These are phyloP conservation scores for Suhomyces kilbournensis DNA, from an alignment of 805 yeast genomes.

Conservation along the genomic window DNA sequence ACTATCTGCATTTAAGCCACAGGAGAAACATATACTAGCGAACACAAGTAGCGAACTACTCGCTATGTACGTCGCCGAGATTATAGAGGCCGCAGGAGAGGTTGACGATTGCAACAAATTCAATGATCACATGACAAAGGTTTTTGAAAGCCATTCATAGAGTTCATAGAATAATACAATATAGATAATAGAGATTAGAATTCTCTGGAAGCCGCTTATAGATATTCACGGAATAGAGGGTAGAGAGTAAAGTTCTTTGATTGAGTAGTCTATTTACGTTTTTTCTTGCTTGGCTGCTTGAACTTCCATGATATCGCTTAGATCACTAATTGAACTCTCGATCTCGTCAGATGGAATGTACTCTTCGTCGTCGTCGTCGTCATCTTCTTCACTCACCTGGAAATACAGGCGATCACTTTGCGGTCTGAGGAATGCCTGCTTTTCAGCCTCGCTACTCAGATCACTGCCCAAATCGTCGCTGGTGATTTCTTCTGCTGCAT, in stretches of 20 bases:
- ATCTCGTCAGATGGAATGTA: slow-evolving; percentile 5
- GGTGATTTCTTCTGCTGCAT: background rate
- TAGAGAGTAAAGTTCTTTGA: background rate
- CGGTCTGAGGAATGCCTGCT: background rate
- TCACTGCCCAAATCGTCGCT: slow-evolving; percentile 7
- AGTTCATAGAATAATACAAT: background rate
- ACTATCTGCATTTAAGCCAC: slow-evolving; percentile 27
- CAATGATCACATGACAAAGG: slow-evolving; percentile 7
- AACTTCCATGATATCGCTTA: background rate
- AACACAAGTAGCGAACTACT: background rate
- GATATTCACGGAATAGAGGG: background rate
- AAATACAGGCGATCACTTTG: background rate
- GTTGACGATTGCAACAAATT: slow-evolving; percentile 8
- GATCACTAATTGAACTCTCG: background rate
- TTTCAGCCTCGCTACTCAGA: slow-evolving; percentile 1
- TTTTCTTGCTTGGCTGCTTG: background rate
- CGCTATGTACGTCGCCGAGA: slow-evolving; percentile 5
- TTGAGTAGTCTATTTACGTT: background rate
- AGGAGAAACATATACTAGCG: slow-evolving; percentile 20
- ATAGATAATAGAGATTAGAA: background rate
- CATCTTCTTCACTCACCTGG: slow-evolving; percentile 4
- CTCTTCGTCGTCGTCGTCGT: slow-evolving; percentile 6
- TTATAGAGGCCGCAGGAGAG: slow-evolving; percentile 2
- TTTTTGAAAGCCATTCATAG: background rate
- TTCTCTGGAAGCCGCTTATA: background rate